Conservation (phyloP, 1,284 basidiomycete species). For the Ganoderma leucocontextum region DNA sequence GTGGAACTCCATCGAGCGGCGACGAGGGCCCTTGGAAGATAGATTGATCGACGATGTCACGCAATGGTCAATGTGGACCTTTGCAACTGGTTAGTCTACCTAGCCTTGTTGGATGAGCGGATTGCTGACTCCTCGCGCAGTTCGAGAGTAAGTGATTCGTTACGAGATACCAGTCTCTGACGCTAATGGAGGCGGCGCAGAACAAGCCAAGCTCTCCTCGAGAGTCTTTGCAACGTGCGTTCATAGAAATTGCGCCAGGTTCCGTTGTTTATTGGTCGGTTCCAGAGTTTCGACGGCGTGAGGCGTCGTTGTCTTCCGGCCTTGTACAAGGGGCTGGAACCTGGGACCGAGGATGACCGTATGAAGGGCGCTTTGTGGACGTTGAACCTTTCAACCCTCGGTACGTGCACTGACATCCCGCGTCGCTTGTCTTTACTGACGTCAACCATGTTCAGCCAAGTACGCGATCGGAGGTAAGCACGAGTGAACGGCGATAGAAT, state of each 20-base stretch:
- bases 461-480: constrained; percentile 65
- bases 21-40: constrained; percentile 77
- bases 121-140: constrained; percentile 34
- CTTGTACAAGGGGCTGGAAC: constrained; percentile 75
- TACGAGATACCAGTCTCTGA: constrained; percentile 1
- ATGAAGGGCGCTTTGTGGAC: constrained; percentile 95
- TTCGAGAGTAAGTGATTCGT: constrained; percentile 58
- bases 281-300: constrained; percentile 80
- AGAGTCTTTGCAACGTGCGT: constrained; percentile 62
- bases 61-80: constrained; percentile 88
- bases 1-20: constrained; percentile 79
- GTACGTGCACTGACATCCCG: constrained; percentile 38
- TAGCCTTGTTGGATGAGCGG: constrained; percentile 33
- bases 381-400: constrained; percentile 71
- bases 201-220: constrained; percentile 67
- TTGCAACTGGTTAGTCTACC: constrained; percentile 59
- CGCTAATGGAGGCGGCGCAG: constrained; percentile 42
- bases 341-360: constrained; percentile 83
- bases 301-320: constrained; percentile 70
- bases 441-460: constrained; percentile 46
- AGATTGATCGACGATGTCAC: constrained; percentile 82
- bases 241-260: neutral
- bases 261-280: neutral
- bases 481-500: neutral
- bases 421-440: neutral